Base-by-base conservation (phyloP, 2,329 filamentous ascomycete genomes). In the Xylaria polymorpha region DNA sequence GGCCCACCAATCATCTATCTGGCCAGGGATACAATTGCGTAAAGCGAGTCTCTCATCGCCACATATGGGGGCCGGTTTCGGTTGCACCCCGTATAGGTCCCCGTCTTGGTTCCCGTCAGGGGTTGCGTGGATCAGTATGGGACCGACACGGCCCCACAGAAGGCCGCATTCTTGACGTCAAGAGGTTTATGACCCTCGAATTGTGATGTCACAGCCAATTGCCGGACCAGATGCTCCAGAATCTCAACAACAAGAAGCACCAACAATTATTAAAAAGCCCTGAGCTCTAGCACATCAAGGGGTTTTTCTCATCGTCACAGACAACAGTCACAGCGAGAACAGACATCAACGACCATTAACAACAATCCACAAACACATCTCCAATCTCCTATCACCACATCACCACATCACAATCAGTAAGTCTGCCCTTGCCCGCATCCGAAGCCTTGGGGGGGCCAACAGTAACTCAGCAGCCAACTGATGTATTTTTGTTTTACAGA, bases 131-230 rank as follows among this genome's bases (percentile, higher is more conserved):
- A 8, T 35, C 22, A 6, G 20, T 20, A 46, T 50, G 43, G 14
- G 12, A n/a, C 50, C 48, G 60, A n/a, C 5, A 44, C 18, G n/a
- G 41, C 18, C 61, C 66, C 61, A 43, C 55, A 48, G 14, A 20
- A 25, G n/a, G 39, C 57, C 35, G 55, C 43, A 18, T 35, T 68
- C 43, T 65, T 77, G 75, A 76, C 74, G 75, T 77, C 74, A 77
- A 25, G 46, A 61, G 39, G 29, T 12, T 44, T 56, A 15, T 51
- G 56, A 29, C 44, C 61, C 64, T 60, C 51, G 32, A 56, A 14
- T n/a, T 53, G 50, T 72, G 65, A 72, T 63, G 68, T 72, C 70
- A 72, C 43, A 8, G 7, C 18, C 14, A 29, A 51, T 50, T 4
- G 51, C 56, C 68, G 50, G 70, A 65, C 39, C 1, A 62, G 48